Evolutionary conservation across 495 filamentous ascomycete species (phyloP).

Genomic region (Parmelia sp.): DNA sequence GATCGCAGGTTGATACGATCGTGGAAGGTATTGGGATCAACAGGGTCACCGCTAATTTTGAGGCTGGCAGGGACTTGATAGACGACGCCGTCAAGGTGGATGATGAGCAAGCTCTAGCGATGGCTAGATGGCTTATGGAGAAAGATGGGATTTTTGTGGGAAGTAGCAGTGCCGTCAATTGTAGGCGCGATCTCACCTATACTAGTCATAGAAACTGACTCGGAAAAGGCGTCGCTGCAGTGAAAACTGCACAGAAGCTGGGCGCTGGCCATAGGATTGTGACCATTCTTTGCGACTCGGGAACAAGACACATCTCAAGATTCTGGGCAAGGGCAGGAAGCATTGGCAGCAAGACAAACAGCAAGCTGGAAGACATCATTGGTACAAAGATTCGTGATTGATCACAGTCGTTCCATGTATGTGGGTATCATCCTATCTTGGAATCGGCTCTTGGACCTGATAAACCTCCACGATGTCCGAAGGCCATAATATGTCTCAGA

Average conservation of each 20-base stretch:
- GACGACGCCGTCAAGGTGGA: conserved; percentile 86
- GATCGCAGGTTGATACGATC: conserved; percentile 90
- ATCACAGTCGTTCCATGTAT: background rate
- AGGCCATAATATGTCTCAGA: background rate
- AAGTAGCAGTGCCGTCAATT: conserved; percentile 93
- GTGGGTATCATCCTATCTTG: background rate
- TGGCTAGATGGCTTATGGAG: conserved; percentile 94
- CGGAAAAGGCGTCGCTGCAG: conserved; percentile 68
- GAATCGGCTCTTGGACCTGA: background rate
- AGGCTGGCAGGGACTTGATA: conserved; percentile 73
- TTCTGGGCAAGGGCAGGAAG: conserved; percentile 84
- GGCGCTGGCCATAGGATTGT: conserved; percentile 77
- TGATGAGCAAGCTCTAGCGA: conserved; percentile 84
- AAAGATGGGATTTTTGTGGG: conserved; percentile 93
- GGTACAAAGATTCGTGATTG: background rate
- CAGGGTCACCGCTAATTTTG: conserved; percentile 83
- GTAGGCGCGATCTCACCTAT: conserved; percentile 39
- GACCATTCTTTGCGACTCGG: conserved; percentile 87
- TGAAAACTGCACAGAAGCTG: conserved; percentile 66
- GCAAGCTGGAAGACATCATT: conserved; percentile 47
- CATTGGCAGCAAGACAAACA: conserved; percentile 52
- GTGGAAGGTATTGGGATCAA: conserved; percentile 97
- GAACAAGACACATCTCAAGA: conserved; percentile 83
- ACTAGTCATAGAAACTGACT: conserved; percentile 1
- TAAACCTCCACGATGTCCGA: background rate